Base-by-base conservation (phyloP, 805 yeast species). In the Cephaloascus albidus region DNA sequence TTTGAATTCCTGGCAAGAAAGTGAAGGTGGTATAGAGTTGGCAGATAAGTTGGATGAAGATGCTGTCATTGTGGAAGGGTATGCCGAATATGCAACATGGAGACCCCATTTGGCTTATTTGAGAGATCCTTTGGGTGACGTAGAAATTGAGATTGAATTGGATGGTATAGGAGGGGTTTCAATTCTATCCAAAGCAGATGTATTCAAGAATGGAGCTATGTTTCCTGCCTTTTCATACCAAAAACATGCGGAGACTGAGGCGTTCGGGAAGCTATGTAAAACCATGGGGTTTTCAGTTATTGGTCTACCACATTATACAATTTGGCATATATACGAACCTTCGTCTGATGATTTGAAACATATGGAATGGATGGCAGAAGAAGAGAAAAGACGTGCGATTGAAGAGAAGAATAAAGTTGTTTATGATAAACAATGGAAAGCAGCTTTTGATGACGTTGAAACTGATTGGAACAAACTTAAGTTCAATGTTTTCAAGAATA, bases 111-210 rank as follows among this genome's bases (percentile, higher is more conserved):
- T 90, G 48, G 97, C 97, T 1, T 90, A 93, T 55, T 71, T 90
- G 57, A 72, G 97, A 49, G 97, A 89, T 53, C 96, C 96, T 2
- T 81, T 85, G 52, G 98, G 97, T 18, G 94, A 88, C 60, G 90
- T 94, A 4, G 90, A 85, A 54, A 90, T 82, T 35, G 95, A 87
- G 55, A 82, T 90, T 83, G 89, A 82, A 41, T 68, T 90, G 45
- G 97, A 90, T 60, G 98, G 98, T 39, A 88, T 90, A 50, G 98
- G 98, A 19, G 98, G 97, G 47, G 98, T 90, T 35, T 86, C 96
- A 1, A 88, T 93, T 47, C 68, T 90, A 48, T 74, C 95, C 35
- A 85, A 84, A 57, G 97, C 96, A 2, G 65, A 69, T 36, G 96
- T 90, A 3, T 90, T 90, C 68, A 71, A 87, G 46, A 64, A 74